Percentiles rank a stretch among this genome's conserved stretches.
These are phyloP conservation scores for Alternaria novae-zelandiae DNA, from an alignment of 2,329 filamentous ascomycete genomes.

Conservation along the genomic window DNA sequence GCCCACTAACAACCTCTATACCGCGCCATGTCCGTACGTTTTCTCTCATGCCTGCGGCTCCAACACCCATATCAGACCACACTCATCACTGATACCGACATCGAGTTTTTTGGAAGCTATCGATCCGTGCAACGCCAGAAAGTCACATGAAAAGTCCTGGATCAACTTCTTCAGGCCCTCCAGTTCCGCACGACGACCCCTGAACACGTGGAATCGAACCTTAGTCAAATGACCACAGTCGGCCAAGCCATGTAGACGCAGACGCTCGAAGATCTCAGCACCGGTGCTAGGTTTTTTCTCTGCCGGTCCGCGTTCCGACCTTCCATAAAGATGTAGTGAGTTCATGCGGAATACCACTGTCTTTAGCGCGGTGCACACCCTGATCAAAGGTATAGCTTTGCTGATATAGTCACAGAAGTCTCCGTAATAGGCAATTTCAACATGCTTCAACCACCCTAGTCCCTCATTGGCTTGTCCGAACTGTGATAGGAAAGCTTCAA, in stretches of 20 bases:
- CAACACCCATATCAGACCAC: neutral
- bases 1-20: neutral
- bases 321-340: rapidly evolving
- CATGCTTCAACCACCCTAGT: neutral
- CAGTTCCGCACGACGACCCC: neutral
- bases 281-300: neutral
- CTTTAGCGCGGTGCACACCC: neutral
- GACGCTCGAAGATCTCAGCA: neutral
- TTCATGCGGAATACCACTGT: neutral
- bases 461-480: neutral
- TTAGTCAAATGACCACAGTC: neutral
- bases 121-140: neutral
- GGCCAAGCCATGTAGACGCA: neutral
- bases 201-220: neutral
- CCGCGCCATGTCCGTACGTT: neutral
- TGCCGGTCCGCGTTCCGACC: too few species aligned
- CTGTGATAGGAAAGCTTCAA: neutral
- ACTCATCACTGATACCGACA: neutral
- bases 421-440: neutral
- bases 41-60: neutral
- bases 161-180: neutral
- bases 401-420: neutral
- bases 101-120: neutral
- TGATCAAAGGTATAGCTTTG: neutral
- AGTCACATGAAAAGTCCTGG: neutral